Evolutionary conservation across 2,329 filamentous ascomycete genomes (phyloP), one percentile per base, ranked within the genome.

Genomic region (Nothophaeocryptopus gaeumannii): DNA sequence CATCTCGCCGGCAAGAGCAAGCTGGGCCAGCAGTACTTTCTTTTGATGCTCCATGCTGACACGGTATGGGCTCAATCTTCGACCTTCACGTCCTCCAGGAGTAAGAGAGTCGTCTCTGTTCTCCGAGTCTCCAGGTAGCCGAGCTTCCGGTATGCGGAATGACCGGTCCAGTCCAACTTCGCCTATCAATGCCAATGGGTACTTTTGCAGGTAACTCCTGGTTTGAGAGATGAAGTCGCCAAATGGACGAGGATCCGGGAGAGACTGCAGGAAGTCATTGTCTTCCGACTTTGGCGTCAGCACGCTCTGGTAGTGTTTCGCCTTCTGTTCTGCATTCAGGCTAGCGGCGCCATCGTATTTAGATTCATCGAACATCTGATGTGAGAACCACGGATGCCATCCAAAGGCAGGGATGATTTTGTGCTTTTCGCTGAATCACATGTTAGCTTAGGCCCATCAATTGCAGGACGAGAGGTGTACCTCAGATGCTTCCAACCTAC

Each of bases 361-460:
- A 10, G 47, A 53, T 45, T 88, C 82, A 61, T 84, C 79, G 63
- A 83, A 89, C 61, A 93, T 77, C 57, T 88, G 83, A 66, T 92
- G 77, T 1, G 87, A 86, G 68, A 91, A 92, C 88, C 88, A 93
- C 1, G 88, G 88, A 65, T 93, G 88, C 86, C 88, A 91, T 14
- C 88, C 88, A 69, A 91, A 92, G n/a, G 83, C 82, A 0, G 88
- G 86, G 3, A 92, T 60, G 20, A 85, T 68, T 50, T 73, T 75
- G 53, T 74, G 70, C 37, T 70, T 56, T 42, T 63, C 52, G 14
- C 52, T 58, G 41, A 39, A 37, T 15, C 12, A 39, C 2, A 2
- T 16, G 33, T 51, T 36, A 49, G 37, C 16, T 10, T 3, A 36
- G 7, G 14, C 20, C n/a, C 10, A 37, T 36, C 26, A 20, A 10